Evolutionary conservation across 495 filamentous ascomycete genomes (phyloP), one percentile per base, ranked within the genome.

Genomic region (Umbilicaria muhlenbergii): DNA sequence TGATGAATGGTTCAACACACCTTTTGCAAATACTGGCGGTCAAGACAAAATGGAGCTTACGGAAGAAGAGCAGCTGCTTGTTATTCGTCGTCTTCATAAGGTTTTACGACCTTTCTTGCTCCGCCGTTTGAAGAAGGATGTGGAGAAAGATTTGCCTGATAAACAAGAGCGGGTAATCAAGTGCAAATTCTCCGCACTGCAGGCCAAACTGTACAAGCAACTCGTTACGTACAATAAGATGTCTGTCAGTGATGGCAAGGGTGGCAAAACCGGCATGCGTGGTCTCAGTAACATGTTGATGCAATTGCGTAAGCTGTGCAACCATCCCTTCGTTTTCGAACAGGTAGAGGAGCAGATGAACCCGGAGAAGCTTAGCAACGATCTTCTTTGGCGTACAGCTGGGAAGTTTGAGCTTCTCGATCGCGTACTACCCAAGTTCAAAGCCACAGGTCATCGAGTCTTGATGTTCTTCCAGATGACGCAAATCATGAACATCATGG

Each of bases 381-480:
- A 98, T 56, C 63, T 93, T 19, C 65, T 98, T 11, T 98, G 91
- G 91, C 80, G 91, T 58, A 94, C 92, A 5, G 78, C 88, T 32
- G 91, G 91, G 57, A 98, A 98, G 61, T 98, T 98, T 53, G 91
- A 98, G 64, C 70, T 98, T 11, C 71, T 98, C 13, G 92, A 98
- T 61, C 71, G 91, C 28, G 70, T 98, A 41, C 61, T 98, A 35
- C 91, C 91, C 10, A 98, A 98, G 59, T 95, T 96, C 65, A 76
- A 81, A 48, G 73, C 68, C 0, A 83, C 86, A 3, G 82, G 83
- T 32, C 91, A 98, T 73, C 80, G 92, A 52, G 86, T 95, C 39
- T 61, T 98, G 56, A 96, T 98, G 81, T 98, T 98, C 74, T 98
- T 98, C 74, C 91, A 98, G 62, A 98, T 98, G 91, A 98, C 91